These are phyloP conservation scores for Picochlorum sp. DNA, from an alignment of 139 green algal genomes.

Conservation along the genomic window DNA sequence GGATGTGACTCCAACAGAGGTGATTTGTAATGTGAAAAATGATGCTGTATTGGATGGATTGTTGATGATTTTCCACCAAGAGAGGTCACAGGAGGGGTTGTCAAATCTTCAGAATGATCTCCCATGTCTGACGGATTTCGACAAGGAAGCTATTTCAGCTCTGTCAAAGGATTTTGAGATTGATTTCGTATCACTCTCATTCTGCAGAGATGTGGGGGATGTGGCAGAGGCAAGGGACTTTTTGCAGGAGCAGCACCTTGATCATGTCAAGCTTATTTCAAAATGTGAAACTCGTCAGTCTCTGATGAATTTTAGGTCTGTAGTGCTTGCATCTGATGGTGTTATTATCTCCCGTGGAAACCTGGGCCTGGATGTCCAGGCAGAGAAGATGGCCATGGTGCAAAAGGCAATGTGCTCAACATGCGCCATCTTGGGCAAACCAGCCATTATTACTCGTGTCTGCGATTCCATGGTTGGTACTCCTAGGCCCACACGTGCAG, in stretches of 20 bases:
- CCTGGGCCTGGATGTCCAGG: conserved; percentile 75
- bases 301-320: conserved; percentile 64
- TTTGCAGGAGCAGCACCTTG: conserved; percentile 56
- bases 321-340: conserved; percentile 67
- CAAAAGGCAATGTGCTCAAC: conserved; percentile 50
- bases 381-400: conserved; percentile 86
- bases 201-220: conserved; percentile 50
- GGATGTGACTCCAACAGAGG: conserved; percentile 41
- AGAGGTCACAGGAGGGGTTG: conserved; percentile 52
- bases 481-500: conserved; percentile 75
- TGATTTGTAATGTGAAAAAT: conserved; percentile 66
- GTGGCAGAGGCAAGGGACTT: conserved; percentile 60
- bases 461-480: conserved; percentile 83
- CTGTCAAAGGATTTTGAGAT: conserved; percentile 43
- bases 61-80: conserved; percentile 86
- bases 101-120: conserved; percentile 76
- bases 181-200: conserved; percentile 59
- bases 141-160: conserved; percentile 46
- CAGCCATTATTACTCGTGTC: conserved; percentile 74
- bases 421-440: conserved; percentile 85
- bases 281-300: conserved; percentile 70
- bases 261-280: conserved; percentile 67
- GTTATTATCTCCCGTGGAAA: conserved; percentile 83
- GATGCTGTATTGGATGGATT: conserved; percentile 71
- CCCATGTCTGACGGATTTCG: conserved; percentile 60